Evolutionary conservation across 2,329 filamentous ascomycete genomes (phyloP).

Genomic region (Aureobasidium zeae): DNA sequence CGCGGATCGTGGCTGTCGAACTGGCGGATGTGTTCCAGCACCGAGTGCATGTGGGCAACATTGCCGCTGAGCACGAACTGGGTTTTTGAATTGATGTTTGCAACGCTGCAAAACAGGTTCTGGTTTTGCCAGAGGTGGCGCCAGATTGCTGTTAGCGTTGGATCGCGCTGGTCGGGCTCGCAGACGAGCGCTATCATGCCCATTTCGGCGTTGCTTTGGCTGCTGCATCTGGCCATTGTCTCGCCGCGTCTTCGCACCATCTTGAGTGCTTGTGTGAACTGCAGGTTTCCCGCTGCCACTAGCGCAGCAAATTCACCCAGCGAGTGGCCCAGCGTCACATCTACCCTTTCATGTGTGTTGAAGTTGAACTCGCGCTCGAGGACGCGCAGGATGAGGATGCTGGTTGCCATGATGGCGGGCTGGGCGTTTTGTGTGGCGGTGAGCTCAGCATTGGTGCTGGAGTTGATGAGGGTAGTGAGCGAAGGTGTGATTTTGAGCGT

Average conservation of each 20-base stretch:
- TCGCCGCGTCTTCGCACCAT: conserved; percentile 71
- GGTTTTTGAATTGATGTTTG: conserved; percentile 91
- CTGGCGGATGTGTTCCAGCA: conserved; percentile 75
- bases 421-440: conserved; percentile 82
- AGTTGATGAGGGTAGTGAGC: conserved; percentile 67
- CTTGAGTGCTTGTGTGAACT: conserved; percentile 66
- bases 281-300: conserved; percentile 71
- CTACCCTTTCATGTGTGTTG: conserved; percentile 57
- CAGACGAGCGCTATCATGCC: conserved; percentile 93
- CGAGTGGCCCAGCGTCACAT: conserved; percentile 82
- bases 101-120: conserved; percentile 72
- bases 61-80: conserved; percentile 90
- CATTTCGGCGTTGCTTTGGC: conserved; percentile 60
- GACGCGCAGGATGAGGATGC: conserved; percentile 77
- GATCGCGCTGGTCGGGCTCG: conserved; percentile 64
- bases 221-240: conserved; percentile 71
- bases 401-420: conserved; percentile 92
- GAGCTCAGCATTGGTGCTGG: conserved; percentile 67
- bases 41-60: conserved; percentile 68
- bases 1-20: conserved; percentile 88
- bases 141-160: conserved; percentile 63
- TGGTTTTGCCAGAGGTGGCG: conserved; percentile 62
- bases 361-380: conserved; percentile 81
- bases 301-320: conserved; percentile 89
- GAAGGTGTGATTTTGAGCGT: conserved; percentile 55